Evolutionary conservation across 1,284 basidiomycete species (phyloP), one percentile per base, ranked within the genome.

Genomic region (Apiotrichum sp.): DNA sequence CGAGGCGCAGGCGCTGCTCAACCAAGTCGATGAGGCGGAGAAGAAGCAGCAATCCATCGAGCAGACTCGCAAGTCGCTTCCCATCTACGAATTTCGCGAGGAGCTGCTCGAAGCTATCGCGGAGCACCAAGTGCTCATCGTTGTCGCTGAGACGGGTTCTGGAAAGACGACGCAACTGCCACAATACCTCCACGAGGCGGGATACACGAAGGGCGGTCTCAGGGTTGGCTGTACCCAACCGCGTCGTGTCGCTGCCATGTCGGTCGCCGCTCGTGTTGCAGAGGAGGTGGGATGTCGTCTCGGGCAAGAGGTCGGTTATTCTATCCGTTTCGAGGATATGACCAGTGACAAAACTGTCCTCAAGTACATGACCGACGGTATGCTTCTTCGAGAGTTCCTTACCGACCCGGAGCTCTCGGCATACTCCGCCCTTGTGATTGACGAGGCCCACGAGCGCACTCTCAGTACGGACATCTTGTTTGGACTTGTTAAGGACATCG

Each of bases 111-210:
- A 87, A 22, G 95, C 96, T 0, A 87, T 98, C 59, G 84, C 84
- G 50, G 84, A 93, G 47, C 87, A 97, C 69, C 96, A 98, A 71
- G 86, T 93, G 31, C 82, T 93, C 56, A 91, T 95, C 55, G 89
- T 95, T 33, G 89, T 92, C 47, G 91, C 90, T 3, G 91, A 95
- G 76, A 93, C 91, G 0, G 93, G 93, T 29, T 96, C 92, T 0
- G 96, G 96, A 31, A 98, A 99, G 78, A 98, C 96, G 1, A 98
- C 96, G 0, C 96, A 99, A 74, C 80, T 99, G 8, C 93, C 96
- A 0, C 96, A 99, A 72, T 99, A 97, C 73, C 84, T 98, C 5
- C 91, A 97, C 72, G 96, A 98, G 79, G 93, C 92, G 1, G 96
- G 96, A 1, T 98, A 90, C 76, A 95, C 91, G 4, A 82, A 85